Base-by-base conservation (phyloP, 2,329 filamentous ascomycete species). In the Cyphellophora europaea region DNA sequence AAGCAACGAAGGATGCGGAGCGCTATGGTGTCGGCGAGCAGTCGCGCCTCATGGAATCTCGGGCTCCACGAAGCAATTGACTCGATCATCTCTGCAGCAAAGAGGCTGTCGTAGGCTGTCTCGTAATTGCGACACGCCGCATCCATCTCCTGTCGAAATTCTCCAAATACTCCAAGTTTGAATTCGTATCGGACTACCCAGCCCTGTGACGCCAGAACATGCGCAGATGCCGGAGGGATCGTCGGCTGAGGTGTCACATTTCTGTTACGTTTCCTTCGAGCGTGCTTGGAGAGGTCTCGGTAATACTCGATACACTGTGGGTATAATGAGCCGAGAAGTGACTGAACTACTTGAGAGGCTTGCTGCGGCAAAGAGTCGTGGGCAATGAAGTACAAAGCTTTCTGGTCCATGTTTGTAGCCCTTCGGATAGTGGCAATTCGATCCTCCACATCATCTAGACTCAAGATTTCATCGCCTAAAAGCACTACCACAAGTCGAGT, bases 101-200 rank as follows among this genome's bases (percentile, higher is more conserved):
- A 74, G 8, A 98, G 61, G 14, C 75, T 77, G 34, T 93, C 86
- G 47, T 96, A 88, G 3, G 87, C 86, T 55, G 80, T 79, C 52
- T 91, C 85, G 49, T 88, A 95, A 35, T 85, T 87, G 28, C 87
- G 76, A 51, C 85, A 69, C 1, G 91, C 87, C 14, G 77, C 78
- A 53, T 95, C 89, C 71, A 89, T 84, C 55, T 96, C 91, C 53
- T 93, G 84, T 6, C 91, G 76, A 47, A 93, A 95, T 53, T 96
- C 89, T 17, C 88, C 85, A 53, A 96, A 84, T 0, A 94, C 69
- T 5, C 81, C 89, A 12, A 88, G 71, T 56, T 98, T 98, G 63
- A 93, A 87, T 52, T 98, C 89, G 58, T 95, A 95, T 11, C 89
- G 79, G 35, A 93, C 80, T 51, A 86, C 87, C 91, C 89, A 98